Base-by-base conservation (phyloP, 2,329 filamentous ascomycete species). In the Fusarium austroafricanum region DNA sequence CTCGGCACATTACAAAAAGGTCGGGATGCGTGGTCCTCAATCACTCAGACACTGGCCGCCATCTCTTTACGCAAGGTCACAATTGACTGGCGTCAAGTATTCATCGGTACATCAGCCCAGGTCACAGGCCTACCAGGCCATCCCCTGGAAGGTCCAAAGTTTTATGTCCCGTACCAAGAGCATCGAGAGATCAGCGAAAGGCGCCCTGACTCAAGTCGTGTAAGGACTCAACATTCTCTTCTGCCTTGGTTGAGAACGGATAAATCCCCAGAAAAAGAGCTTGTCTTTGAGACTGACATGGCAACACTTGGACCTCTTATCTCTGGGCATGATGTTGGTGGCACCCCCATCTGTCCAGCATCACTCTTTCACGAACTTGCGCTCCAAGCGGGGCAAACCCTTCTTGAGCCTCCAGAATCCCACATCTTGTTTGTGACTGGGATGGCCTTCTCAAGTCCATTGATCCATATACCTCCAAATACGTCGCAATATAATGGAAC, bases 321-420 rank as follows among this genome's bases (percentile, higher is more conserved):
- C 14, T 18, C n/a, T 15, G 54, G 54, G 2, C 45, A 56, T 29
- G 45, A 56, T 37, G 45, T 56, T 10, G 54, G 54, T 3, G 54
- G 54, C 5, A 51, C 38, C 0, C 45, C 45, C 6, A 56, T 51
- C 7, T 56, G 54, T 17, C 54, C 54, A 2, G 54, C 45, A 3
- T 56, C 54, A 12, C 20, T 51, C 2, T 56, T 56, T 50, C 45
- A 56, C n/a, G 54, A 56, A 6, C 21, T 56, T n/a, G 54, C n/a
- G 6, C n/a, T 56, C 7, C 37, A 51, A 14, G 53, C 52, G 8
- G 23, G 23, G 0, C n/a, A 46, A 15, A 15, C 42, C 6, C 8
- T 40, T 6, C 7, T 55, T 4, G 35, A 33, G 7, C 35, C 43
- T 18, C 8, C 3, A 2, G 14, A 40, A 11, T 8, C 12, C 7